Evolutionary conservation across 805 yeast species (phyloP).

Genomic region (Metschnikowia colocasiae): DNA sequence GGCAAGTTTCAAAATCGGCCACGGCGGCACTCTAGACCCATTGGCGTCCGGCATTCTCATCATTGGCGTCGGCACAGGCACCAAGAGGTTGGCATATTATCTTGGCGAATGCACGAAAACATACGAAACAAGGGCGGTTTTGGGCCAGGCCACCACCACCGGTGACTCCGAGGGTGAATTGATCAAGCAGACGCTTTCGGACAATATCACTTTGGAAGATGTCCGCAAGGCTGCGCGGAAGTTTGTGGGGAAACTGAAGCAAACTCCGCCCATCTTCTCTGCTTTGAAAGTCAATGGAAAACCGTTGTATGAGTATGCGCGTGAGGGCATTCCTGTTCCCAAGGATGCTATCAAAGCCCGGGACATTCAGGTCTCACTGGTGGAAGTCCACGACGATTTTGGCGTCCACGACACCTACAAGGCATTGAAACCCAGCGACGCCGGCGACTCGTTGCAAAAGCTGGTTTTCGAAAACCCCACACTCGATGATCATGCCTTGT

Average conservation of each 20-base stretch:
- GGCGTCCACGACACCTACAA: conserved; percentile 53
- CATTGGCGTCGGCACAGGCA: conserved; percentile 89
- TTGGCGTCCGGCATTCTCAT: conserved; percentile 92
- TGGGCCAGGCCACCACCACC: conserved; percentile 90
- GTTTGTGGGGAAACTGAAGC: conserved; percentile 78
- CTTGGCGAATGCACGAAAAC: conserved; percentile 71
- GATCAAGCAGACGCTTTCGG: conserved; percentile 51
- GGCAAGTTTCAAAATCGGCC: conserved; percentile 84
- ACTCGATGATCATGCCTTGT: conserved; percentile 58
- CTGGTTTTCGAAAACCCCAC: conserved; percentile 49
- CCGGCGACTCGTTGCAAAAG: conserved; percentile 45
- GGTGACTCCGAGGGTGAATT: conserved; percentile 91
- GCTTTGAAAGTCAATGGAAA: conserved; percentile 94
- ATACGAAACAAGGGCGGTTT: conserved; percentile 77
- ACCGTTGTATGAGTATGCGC: conserved; percentile 90
- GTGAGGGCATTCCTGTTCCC: conserved; percentile 83
- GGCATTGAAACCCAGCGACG: conserved; percentile 40
- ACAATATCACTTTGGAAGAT: conserved; percentile 53
- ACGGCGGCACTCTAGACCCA: conserved; percentile 97
- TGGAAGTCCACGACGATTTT: conserved; percentile 55
- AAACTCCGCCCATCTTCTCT: conserved; percentile 92
- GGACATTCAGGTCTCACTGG: conserved; percentile 55
- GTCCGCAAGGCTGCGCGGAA: conserved; percentile 50
- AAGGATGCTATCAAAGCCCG: conserved; percentile 68
- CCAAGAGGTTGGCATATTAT: conserved; percentile 72